Percentiles rank a stretch among this genome's conserved stretches.
Evolutionary conservation across 805 yeast genomes (phyloP).

Genomic region (Metschnikowia lochheadii): DNA sequence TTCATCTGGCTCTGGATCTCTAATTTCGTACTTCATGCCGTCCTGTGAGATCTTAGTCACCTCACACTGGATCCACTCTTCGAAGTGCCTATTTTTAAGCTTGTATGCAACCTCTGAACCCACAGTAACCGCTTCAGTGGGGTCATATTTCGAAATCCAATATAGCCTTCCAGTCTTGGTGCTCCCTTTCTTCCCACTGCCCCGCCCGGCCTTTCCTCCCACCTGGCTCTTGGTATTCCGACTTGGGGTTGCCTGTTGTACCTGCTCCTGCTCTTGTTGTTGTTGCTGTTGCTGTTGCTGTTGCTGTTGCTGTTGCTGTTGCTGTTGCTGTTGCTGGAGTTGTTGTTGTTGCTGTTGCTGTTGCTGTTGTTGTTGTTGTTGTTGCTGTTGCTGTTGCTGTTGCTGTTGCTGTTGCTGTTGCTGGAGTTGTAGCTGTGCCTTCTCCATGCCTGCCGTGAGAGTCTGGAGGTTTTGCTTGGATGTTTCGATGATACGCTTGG

Average conservation of each 20-base stretch:
- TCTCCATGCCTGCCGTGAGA: conserved; percentile 31
- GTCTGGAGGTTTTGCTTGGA: conserved; percentile 45
- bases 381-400: conserved; percentile 7
- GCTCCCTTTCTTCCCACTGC: conserved; percentile 16
- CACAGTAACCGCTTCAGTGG: conserved; percentile 51
- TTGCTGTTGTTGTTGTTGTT: conserved; percentile 5
- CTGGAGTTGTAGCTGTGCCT: conserved; percentile 13
- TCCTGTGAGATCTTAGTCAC: conserved; percentile 74
- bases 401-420: conserved; percentile 6
- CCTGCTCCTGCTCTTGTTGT: conserved; percentile 4
- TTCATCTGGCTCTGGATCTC: conserved; percentile 97
- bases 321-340: conserved; percentile 10
- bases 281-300: conserved; percentile 4
- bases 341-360: neutral
- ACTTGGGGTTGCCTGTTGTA: conserved; percentile 5
- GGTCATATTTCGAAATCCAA: conserved; percentile 54
- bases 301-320: conserved; percentile 6
- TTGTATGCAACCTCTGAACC: conserved; percentile 89
- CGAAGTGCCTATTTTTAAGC: conserved; percentile 63
- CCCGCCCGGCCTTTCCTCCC: conserved; percentile 12
- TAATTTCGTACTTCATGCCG: conserved; percentile 74
- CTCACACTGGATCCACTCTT: conserved; percentile 96
- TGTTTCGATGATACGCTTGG: conserved; percentile 34
- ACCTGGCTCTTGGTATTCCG: conserved; percentile 8
- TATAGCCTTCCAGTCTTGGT: conserved; percentile 42